Evolutionary conservation across 345 rosid genomes (phyloP), one percentile per base, ranked within the genome.

Genomic region (Firmiana major): DNA sequence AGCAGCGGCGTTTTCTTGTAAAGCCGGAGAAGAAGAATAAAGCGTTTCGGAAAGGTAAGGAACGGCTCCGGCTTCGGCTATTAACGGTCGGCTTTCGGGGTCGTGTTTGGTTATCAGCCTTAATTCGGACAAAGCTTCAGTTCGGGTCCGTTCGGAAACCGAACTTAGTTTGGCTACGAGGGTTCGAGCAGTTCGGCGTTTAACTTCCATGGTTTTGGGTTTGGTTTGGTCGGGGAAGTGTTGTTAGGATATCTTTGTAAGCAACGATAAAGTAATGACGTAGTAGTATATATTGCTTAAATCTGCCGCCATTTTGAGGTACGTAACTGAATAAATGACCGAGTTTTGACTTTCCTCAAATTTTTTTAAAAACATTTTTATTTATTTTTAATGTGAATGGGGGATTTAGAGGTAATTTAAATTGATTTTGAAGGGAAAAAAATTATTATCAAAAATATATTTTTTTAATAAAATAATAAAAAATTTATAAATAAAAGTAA

Each of bases 1-100:
- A 1, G 96, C 93, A 75, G 99, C 87, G 75, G 99, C 98, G 90
- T 92, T 90, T n/a, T 93, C 99, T 24, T 95, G 98, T 10, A 83
- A 67, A 1, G 84, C 86, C 59, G 85, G 86, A 0, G 96, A 85
- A 9, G 92, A 77, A 0, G 96, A 90, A 80, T 93, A 93, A 8
- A 93, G 98, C 13, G 88, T 87, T 79, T 95, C 99, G 49, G 97
- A 75, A 17, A 95, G 82, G 81, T 88, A 95, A 0, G 97, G 99
- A 43, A 95, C 82, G 16, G 98, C 94, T 1, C 98, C 99, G 65
- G 93, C 87, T 15, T 89, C 96, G 40, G 92, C 89, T 63, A 92
- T 79, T 31, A 93, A 62, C 1, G 84, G 79, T 36, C 99, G 96
- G 81, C 86, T 86, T 0, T 90, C 96, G 4, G 89, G 80, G 75